Evolutionary conservation across 2,329 filamentous ascomycete species (phyloP), one percentile per base, ranked within the genome.

Genomic region (Exophiala lecanii-corni): DNA sequence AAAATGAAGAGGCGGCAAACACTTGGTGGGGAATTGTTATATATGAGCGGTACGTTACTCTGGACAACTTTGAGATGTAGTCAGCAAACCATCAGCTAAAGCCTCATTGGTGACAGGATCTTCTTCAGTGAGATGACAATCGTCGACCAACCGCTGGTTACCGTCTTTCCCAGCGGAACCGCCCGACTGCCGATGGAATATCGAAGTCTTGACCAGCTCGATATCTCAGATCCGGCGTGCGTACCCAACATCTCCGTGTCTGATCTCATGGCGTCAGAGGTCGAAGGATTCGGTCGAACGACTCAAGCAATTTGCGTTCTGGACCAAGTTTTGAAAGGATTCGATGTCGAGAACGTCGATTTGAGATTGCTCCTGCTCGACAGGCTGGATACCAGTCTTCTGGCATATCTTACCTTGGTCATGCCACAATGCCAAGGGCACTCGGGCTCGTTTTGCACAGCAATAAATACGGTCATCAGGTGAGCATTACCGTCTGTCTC

Each of bases 1-100:
- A 55, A 46, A 43, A 33, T 16, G 23, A 45, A 43, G 59, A 60
- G 49, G 53, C 53, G 35, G 28, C 33, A 3, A 61, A 57, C 47
- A 62, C 57, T 6, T 62, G 57, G 58, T 61, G 57, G 59, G 56
- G 51, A 13, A 50, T 62, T 28, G 19, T 56, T 5, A 57, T 61
- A 7, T 57, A 45, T 30, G 60, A 62, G 41, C 45, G 59, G 59
- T 62, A 52, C 5, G 25, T 32, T 36, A 13, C 5, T 21, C 18
- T 12, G 12, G 15, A 9, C 18, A 7, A 9, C n/a, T 7, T 37
- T 37, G 16, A 21, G 13, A 37, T 9, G 25, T 28, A 9, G n/a
- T 28, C 25, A n/a, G n/a, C 25, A n/a, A 28, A 28, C 9, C n/a
- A n/a, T 9, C 9, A 9, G 25, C 25, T 28, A 28, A 28, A 28